A percentile compares a stretch with the other conserved stretches of the same genome.
These are phyloP conservation scores for Oldenlandia corymbosa DNA, from an alignment of 257 asterid species.

Conservation along the genomic window DNA sequence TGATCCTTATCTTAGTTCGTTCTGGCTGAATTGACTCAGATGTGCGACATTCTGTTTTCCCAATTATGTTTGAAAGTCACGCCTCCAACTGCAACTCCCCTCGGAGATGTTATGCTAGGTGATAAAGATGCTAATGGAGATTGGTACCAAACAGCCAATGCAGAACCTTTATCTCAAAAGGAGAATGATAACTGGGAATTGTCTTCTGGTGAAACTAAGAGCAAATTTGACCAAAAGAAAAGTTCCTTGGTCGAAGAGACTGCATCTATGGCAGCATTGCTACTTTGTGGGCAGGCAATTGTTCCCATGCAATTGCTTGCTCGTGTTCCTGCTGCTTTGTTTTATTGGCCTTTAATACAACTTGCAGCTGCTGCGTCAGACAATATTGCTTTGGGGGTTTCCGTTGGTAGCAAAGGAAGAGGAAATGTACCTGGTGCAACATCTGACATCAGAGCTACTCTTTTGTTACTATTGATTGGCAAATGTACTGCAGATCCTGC, in stretches of 20 bases:
- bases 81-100: constrained; percentile 34
- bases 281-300: constrained; percentile 91
- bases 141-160: constrained; percentile 48
- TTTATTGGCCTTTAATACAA: constrained; percentile 97
- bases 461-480: constrained; percentile 92
- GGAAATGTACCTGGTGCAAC: constrained; percentile 99
- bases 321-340: constrained; percentile 95
- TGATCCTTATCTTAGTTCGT: constrained; percentile 5
- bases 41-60: constrained; percentile 93
- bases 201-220: constrained; percentile 42
- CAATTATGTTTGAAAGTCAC: constrained; percentile 90
- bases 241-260: constrained; percentile 48
- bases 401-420: constrained; percentile 99
- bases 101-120: constrained; percentile 44
- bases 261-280: constrained; percentile 89
- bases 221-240: constrained; percentile 37
- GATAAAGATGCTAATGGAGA: constrained; percentile 48
- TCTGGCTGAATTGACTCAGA: constrained; percentile 45
- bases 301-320: constrained; percentile 98
- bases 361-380: constrained; percentile 98
- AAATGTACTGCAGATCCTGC: constrained; percentile 94
- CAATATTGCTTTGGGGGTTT: constrained; percentile 95
- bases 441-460: constrained; percentile 96
- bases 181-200: constrained; percentile 41
- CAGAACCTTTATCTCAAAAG: constrained; percentile 30